phyloP scores from a whole-genome alignment of 2,329 filamentous ascomycete genomes.

The Coniochaeta hoffmannii region DNA sequence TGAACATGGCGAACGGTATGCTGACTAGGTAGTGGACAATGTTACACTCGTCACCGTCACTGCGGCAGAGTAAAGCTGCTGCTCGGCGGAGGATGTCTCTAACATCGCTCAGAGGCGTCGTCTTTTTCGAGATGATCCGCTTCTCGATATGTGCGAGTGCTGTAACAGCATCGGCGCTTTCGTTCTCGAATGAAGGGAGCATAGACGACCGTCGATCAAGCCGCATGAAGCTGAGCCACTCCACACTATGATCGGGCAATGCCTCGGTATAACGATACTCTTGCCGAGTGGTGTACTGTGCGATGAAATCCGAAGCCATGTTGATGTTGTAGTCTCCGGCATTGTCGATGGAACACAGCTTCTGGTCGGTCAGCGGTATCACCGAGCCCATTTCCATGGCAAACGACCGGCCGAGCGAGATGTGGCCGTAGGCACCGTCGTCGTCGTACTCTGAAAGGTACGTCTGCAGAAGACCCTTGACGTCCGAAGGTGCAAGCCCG shows the following conservation, averaged over 20 bases:
- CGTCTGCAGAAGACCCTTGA: conserved; percentile 92
- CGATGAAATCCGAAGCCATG: conserved; percentile 90
- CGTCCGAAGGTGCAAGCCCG: conserved; percentile 79
- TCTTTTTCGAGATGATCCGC: conserved; percentile 60
- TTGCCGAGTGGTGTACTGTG: conserved; percentile 93
- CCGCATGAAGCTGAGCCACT: conserved; percentile 56
- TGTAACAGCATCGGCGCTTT: conserved; percentile 52
- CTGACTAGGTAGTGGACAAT: conserved; percentile 83
- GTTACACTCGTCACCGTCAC: conserved; percentile 64
- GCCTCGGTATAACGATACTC: conserved; percentile 87
- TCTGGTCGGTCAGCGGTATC: conserved; percentile 80
- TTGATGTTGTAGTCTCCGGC: conserved; percentile 72
- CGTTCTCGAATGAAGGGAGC: conserved; percentile 40
- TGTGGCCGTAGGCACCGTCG: conserved; percentile 81
- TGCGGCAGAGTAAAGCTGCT: conserved; percentile 77
- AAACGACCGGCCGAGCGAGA: conserved; percentile 89
- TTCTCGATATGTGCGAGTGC: conserved; percentile 67
- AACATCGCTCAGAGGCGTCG: conserved; percentile 65
- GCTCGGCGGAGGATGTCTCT: conserved; percentile 77
- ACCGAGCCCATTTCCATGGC: conserved; percentile 85
- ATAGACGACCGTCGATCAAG: conserved; percentile 45
- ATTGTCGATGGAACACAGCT: conserved; percentile 72
- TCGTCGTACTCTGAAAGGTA: conserved; percentile 95
- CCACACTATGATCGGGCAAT: conserved; percentile 58
- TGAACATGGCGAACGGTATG: conserved; percentile 90